phyloP scores from a whole-genome alignment of 2,329 filamentous ascomycete species.

The Colletotrichum graminicola region DNA sequence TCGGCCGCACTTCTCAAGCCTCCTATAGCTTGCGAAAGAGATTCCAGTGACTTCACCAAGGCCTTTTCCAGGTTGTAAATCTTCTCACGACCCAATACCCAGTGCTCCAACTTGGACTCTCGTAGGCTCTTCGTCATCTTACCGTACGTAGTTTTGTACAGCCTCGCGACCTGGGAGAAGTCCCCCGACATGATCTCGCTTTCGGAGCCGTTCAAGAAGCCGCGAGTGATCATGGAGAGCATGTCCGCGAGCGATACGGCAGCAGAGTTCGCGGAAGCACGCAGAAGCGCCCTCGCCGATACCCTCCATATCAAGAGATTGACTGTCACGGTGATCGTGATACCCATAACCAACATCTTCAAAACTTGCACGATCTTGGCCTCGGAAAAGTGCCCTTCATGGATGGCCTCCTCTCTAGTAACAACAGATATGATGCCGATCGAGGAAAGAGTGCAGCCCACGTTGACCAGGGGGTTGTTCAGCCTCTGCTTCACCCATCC shows the following conservation, averaged over 20 bases:
- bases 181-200: slow-evolving; percentile 77
- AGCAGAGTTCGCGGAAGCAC: slow-evolving; percentile 78
- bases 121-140: slow-evolving; percentile 81
- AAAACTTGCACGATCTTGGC: slow-evolving; percentile 85
- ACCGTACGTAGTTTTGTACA: slow-evolving; percentile 76
- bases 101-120: slow-evolving; percentile 93
- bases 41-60: slow-evolving; percentile 86
- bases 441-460: slow-evolving; percentile 86
- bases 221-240: slow-evolving; percentile 82
- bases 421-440: slow-evolving; percentile 90
- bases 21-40: slow-evolving; percentile 88
- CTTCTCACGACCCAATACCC: slow-evolving; percentile 80
- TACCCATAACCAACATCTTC: slow-evolving; percentile 86
- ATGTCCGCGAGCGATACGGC: slow-evolving; percentile 84
- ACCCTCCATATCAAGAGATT: slow-evolving; percentile 84
- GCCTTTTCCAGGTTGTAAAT: slow-evolving; percentile 83
- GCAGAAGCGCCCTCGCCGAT: slow-evolving; percentile 80
- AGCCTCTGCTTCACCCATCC: slow-evolving; percentile 88
- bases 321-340: slow-evolving; percentile 76
- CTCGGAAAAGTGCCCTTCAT: slow-evolving; percentile 83
- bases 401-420: slow-evolving; percentile 91
- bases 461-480: slow-evolving; percentile 83
- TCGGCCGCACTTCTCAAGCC: slow-evolving; percentile 89
- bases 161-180: slow-evolving; percentile 71
- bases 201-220: slow-evolving; percentile 87